phyloP scores from a whole-genome alignment of 441 rosid genomes.

The Pelargonium myrrhifolium region DNA sequence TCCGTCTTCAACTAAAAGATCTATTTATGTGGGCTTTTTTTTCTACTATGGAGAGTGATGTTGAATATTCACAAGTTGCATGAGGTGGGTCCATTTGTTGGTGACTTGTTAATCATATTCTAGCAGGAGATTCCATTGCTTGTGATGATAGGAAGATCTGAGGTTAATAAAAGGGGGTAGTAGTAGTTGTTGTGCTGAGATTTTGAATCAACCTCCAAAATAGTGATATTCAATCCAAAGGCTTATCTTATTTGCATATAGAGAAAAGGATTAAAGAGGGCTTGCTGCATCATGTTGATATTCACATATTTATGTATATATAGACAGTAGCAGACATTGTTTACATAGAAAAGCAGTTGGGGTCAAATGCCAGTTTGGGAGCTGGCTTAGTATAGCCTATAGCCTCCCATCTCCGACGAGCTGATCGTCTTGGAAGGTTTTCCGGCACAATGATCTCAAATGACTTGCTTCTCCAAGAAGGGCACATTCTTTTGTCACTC shows the following conservation, averaged over 20 bases:
- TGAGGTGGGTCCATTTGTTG: too few species aligned
- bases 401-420: slow-evolving; percentile 37
- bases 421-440: slow-evolving; percentile 57
- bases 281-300: too few species aligned
- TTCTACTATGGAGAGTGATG: too few species aligned
- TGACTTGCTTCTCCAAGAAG: slow-evolving; percentile 50
- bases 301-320: too few species aligned
- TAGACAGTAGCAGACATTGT: background rate
- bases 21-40: too few species aligned
- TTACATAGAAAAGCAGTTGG: slow-evolving; percentile 39
- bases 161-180: slow-evolving; percentile 50
- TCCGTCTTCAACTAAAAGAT: too few species aligned
- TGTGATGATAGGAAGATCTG: slow-evolving; percentile 70
- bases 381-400: slow-evolving; percentile 21
- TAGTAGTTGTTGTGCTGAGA: slow-evolving; percentile 47
- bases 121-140: slow-evolving; percentile 52
- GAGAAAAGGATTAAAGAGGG: too few species aligned
- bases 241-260: slow-evolving; percentile 16
- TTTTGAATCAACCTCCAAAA: slow-evolving; percentile 55
- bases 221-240: slow-evolving; percentile 49
- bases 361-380: slow-evolving; percentile 10
- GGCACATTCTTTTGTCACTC: slow-evolving; percentile 57
- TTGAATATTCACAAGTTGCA: too few species aligned
- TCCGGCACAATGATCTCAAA: slow-evolving; percentile 63
- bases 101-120: slow-evolving; percentile 50